These are phyloP conservation scores for Macrocystidia cucumis DNA, from an alignment of 1,284 basidiomycete genomes.

Conservation along the genomic window DNA sequence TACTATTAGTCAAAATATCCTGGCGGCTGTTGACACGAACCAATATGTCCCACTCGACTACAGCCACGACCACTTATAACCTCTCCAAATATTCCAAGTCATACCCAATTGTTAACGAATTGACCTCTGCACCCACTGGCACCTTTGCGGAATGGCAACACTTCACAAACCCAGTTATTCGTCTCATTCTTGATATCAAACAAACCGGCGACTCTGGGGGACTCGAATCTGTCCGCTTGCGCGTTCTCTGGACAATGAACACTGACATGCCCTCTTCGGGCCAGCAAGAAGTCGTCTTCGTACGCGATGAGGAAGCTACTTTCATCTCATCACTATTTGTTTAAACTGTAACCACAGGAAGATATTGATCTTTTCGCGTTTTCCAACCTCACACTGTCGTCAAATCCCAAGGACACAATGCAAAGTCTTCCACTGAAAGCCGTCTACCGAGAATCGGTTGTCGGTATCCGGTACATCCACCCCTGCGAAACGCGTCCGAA, in stretches of 20 bases:
- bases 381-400: conserved; percentile 31
- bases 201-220: conserved; percentile 37
- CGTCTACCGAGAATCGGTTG: conserved; percentile 61
- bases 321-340: conserved; percentile 1
- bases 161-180: conserved; percentile 61
- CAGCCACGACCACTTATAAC: conserved; percentile 43
- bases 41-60: conserved; percentile 49
- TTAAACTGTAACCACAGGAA: conserved; percentile 37
- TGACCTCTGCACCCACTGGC: conserved; percentile 15
- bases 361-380: conserved; percentile 65
- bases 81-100: conserved; percentile 65
- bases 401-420: conserved; percentile 19
- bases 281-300: conserved; percentile 54
- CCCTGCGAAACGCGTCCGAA: conserved; percentile 30
- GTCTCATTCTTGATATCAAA: conserved; percentile 52
- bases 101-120: conserved; percentile 27
- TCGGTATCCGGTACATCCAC: conserved; percentile 67
- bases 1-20: too few species aligned
- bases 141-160: conserved; percentile 63
- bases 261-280: conserved; percentile 25
- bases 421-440: conserved; percentile 66
- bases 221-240: conserved; percentile 53
- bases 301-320: too few species aligned
- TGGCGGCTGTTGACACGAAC: background rate
- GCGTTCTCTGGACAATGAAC: conserved; percentile 56